Conservation (phyloP, 257 asterid genomes). For the Perilla frutescens region DNA sequence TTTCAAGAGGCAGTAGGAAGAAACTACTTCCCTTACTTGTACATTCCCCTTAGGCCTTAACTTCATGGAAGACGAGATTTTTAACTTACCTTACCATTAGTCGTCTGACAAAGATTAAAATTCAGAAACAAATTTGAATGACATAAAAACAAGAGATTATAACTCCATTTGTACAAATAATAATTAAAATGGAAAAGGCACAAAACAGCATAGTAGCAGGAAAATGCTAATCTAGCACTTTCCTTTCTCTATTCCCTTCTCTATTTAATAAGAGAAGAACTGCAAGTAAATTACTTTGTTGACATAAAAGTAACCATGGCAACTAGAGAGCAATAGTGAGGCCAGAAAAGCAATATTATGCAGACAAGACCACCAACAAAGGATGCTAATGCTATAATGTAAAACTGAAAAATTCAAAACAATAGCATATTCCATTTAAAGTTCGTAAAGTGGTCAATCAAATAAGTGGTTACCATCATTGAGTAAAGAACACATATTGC, state of each 20-base stretch:
- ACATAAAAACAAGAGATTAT: conserved; percentile 10
- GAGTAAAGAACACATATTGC: conserved; percentile 71
- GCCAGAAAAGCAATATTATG: conserved; percentile 1
- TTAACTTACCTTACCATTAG: conserved; percentile 2
- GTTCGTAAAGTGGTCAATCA: background rate
- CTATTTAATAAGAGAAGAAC: background rate
- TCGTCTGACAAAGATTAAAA: background rate
- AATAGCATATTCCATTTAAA: conserved; percentile 14
- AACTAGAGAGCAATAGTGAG: conserved; percentile 9
- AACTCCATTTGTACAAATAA: conserved; percentile 2
- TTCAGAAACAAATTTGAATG: conserved; percentile 1
- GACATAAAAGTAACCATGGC: conserved; percentile 10
- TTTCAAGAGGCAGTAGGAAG: conserved; percentile 23
- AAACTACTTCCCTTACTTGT: background rate
- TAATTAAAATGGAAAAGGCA: background rate
- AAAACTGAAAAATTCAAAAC: conserved; percentile 6
- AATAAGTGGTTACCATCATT: conserved; percentile 60
- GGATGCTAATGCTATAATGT: background rate
- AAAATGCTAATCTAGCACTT: conserved; percentile 12
- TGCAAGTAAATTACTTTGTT: background rate
- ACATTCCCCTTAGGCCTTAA: conserved; percentile 4
- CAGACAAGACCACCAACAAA: conserved; percentile 26
- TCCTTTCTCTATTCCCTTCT: conserved; percentile 21
- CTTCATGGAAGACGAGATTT: conserved; percentile 1
- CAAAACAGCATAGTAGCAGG: conserved; percentile 19